These are phyloP conservation scores for Aspergillus ochraceoroseus DNA, from an alignment of 2,329 filamentous ascomycete genomes.

Conservation along the genomic window DNA sequence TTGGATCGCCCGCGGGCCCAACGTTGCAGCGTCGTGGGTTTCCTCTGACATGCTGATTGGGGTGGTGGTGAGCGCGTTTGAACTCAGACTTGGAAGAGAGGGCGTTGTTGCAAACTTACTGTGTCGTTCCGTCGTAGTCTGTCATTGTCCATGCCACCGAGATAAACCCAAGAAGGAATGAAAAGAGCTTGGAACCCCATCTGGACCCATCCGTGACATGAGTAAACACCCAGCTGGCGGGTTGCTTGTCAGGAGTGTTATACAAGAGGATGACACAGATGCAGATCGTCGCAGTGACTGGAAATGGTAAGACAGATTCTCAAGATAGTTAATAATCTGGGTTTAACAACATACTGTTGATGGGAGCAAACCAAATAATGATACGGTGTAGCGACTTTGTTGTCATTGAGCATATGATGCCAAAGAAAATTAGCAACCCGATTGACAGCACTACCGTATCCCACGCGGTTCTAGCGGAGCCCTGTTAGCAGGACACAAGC, in stretches of 20 bases:
- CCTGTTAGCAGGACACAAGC: not conserved
- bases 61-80: not conserved
- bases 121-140: slow-evolving; percentile 63
- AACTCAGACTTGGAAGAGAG: too few species aligned
- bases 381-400: slow-evolving; percentile 57
- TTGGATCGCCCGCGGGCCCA: slow-evolving; percentile 57
- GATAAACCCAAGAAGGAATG: slow-evolving; percentile 55
- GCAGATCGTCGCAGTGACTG: slow-evolving; percentile 55
- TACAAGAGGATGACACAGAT: slow-evolving; percentile 57
- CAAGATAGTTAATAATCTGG: too few species aligned
- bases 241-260: slow-evolving; percentile 56
- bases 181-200: slow-evolving; percentile 58
- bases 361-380: slow-evolving; percentile 61
- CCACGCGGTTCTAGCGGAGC: slow-evolving; percentile 47
- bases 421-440: slow-evolving; percentile 52
- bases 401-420: slow-evolving; percentile 58
- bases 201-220: slow-evolving; percentile 59
- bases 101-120: slow-evolving; percentile 47
- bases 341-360: slow-evolving; percentile 50
- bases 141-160: slow-evolving; percentile 56
- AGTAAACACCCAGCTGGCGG: slow-evolving; percentile 57
- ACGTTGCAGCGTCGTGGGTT: slow-evolving; percentile 58
- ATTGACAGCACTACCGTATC: slow-evolving; percentile 58
- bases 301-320: not conserved
- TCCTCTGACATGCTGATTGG: slow-evolving; percentile 58